A percentile compares a stretch with the other conserved stretches of the same genome.
These are phyloP conservation scores for Tolypocladium sp. DNA, from an alignment of 2,329 filamentous ascomycete species.

Conservation along the genomic window DNA sequence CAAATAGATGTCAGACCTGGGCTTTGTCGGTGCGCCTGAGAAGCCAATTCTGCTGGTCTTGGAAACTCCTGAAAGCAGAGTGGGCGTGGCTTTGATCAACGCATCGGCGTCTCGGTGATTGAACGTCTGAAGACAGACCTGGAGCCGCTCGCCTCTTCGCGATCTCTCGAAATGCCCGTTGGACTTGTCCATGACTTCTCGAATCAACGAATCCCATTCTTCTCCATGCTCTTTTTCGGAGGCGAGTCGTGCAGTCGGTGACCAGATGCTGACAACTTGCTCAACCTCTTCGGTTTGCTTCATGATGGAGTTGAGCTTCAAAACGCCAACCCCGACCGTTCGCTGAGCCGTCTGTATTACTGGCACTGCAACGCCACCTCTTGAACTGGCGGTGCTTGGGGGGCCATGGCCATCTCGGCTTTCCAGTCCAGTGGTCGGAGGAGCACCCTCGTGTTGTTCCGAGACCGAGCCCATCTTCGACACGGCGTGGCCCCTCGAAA, in stretches of 20 bases:
- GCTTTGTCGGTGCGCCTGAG: slow-evolving; percentile 78
- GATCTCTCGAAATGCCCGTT: slow-evolving; percentile 70
- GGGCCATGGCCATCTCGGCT: slow-evolving; percentile 36
- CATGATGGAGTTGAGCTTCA: slow-evolving; percentile 68
- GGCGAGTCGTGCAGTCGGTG: slow-evolving; percentile 44
- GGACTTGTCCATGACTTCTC: slow-evolving; percentile 62
- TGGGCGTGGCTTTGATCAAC: slow-evolving; percentile 80
- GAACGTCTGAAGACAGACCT: slow-evolving; percentile 73
- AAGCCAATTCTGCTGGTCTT: slow-evolving; percentile 89
- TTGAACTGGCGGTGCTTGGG: slow-evolving; percentile 49
- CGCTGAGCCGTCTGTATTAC: slow-evolving; percentile 31
- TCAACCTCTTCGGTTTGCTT: slow-evolving; percentile 64
- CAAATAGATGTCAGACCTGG: slow-evolving; percentile 89
- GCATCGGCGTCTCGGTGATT: slow-evolving; percentile 66
- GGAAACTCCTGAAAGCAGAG: slow-evolving; percentile 69
- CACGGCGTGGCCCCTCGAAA: slow-evolving; percentile 39
- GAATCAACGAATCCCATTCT: slow-evolving; percentile 66
- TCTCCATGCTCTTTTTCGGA: slow-evolving; percentile 51
- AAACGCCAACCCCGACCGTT: slow-evolving; percentile 65
- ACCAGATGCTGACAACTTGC: slow-evolving; percentile 70
- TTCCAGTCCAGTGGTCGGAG: slow-evolving; percentile 22
- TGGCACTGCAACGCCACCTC: slow-evolving; percentile 13
- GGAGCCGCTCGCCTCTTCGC: slow-evolving; percentile 63
- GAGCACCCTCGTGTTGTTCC: slow-evolving; percentile 37
- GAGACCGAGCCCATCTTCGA: slow-evolving; percentile 47